Evolutionary conservation across 805 yeast species (phyloP).

Genomic region (Torulaspora delbrueckii): DNA sequence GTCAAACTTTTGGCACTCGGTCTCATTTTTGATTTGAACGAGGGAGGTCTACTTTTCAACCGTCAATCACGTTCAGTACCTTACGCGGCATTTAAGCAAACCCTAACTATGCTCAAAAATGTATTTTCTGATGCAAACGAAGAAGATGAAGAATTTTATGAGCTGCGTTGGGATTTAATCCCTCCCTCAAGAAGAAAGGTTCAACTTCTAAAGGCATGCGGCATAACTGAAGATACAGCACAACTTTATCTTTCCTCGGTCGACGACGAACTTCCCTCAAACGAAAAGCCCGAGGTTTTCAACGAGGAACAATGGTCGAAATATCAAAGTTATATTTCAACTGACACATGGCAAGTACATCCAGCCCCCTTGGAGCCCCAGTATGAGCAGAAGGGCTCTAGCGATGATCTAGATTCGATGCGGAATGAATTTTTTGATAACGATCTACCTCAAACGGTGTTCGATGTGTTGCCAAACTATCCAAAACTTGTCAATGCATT

Average conservation of each 20-base stretch:
- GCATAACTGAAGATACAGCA: slow-evolving; percentile 33
- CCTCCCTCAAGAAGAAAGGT: slow-evolving; percentile 26
- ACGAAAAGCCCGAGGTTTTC: slow-evolving; percentile 25
- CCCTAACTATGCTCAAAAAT: slow-evolving; percentile 42
- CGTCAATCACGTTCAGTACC: slow-evolving; percentile 32
- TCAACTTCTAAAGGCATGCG: slow-evolving; percentile 24
- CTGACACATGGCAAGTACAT: slow-evolving; percentile 25
- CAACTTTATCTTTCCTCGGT: slow-evolving; percentile 28
- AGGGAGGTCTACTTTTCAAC: slow-evolving; percentile 23
- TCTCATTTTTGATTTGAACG: slow-evolving; percentile 21
- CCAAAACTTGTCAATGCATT: slow-evolving; percentile 39
- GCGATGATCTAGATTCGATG: slow-evolving; percentile 39
- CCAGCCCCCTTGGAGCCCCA: slow-evolving; percentile 38
- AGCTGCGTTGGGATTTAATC: slow-evolving; percentile 31
- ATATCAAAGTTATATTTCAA: slow-evolving; percentile 10
- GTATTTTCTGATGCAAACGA: slow-evolving; percentile 39
- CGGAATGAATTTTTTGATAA: slow-evolving; percentile 36
- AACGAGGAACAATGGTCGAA: slow-evolving; percentile 35
- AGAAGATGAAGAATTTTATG: slow-evolving; percentile 30
- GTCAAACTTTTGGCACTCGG: slow-evolving; percentile 24
- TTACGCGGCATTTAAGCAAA: slow-evolving; percentile 41
- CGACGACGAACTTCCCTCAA: slow-evolving; percentile 33
- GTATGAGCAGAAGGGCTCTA: slow-evolving; percentile 35
- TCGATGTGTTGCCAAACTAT: slow-evolving; percentile 41
- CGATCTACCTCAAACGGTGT: slow-evolving; percentile 39